Percentiles rank a stretch among this genome's conserved stretches.
Evolutionary conservation across 768 basidiomycete genomes (phyloP).

Genomic region (Auriscalpium orientale): DNA sequence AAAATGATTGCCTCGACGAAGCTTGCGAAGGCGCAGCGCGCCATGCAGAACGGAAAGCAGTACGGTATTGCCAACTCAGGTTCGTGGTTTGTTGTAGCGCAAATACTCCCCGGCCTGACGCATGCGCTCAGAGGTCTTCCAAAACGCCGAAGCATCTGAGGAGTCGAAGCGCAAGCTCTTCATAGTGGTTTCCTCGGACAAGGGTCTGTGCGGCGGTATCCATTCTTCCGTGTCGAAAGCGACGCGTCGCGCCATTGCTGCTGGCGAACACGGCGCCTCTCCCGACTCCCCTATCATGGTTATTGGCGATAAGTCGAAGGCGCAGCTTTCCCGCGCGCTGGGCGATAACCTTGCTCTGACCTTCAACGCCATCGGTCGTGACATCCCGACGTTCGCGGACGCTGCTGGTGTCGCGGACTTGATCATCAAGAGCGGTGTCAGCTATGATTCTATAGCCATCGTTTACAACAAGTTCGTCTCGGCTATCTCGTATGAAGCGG

Average conservation of each 20-base stretch:
- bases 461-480: constrained; percentile 84
- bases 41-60: constrained; percentile 85
- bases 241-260: constrained; percentile 63
- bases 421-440: constrained; percentile 75
- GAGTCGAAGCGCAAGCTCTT: constrained; percentile 77
- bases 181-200: constrained; percentile 94
- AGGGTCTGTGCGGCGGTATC: constrained; percentile 99
- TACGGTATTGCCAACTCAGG: constrained; percentile 91
- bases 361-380: constrained; percentile 97
- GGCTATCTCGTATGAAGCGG: constrained; percentile 85
- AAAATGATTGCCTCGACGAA: constrained; percentile 99
- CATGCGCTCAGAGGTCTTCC: constrained; percentile 69
- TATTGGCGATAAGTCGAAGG: constrained; percentile 96
- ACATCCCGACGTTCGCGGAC: constrained; percentile 95
- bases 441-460: constrained; percentile 79
- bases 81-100: constrained; percentile 28
- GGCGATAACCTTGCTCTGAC: constrained; percentile 66
- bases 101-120: background rate
- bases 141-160: constrained; percentile 62
- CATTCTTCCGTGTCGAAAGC: constrained; percentile 94
- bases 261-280: constrained; percentile 43
- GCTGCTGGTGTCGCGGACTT: constrained; percentile 92
- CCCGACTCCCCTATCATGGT: constrained; percentile 69
- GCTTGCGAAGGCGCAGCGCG: constrained; percentile 89
- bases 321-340: constrained; percentile 68